Evolutionary conservation across 1,139 yeast species (phyloP).

Genomic region (Magnusiomyces ingens): DNA sequence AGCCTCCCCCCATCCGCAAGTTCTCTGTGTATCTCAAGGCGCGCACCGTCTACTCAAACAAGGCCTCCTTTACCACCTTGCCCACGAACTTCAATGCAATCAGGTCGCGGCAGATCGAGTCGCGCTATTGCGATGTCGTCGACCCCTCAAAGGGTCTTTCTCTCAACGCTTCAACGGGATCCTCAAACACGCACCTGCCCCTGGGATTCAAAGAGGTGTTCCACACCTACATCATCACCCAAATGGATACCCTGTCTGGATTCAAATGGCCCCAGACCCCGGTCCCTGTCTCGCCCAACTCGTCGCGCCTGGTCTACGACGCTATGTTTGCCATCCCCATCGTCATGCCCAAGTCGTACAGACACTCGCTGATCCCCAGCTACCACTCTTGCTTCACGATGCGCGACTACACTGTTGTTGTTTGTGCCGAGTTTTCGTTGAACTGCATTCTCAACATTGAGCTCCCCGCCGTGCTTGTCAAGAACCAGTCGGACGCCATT

Average conservation of each 20-base stretch:
- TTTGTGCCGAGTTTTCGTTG: background rate
- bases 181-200: too few relatives aligned
- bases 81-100: background rate
- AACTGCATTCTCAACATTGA: too few relatives aligned
- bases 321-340: too few relatives aligned
- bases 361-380: background rate
- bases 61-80: background rate
- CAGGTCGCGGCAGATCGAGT: background rate
- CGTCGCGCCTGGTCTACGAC: background rate
- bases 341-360: too few relatives aligned
- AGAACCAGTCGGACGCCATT: too few relatives aligned
- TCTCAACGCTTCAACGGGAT: background rate
- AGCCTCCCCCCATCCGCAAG: background rate
- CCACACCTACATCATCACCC: background rate
- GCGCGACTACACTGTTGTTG: slow-evolving; percentile 5
- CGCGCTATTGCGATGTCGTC: background rate
- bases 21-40: background rate
- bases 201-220: background rate
- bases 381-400: slow-evolving; percentile 3
- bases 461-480: too few relatives aligned
- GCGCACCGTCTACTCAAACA: background rate
- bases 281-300: background rate
- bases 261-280: background rate
- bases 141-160: slow-evolving; percentile 1
- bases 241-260: background rate